These are phyloP conservation scores for Ceratobasidium sp. DNA, from an alignment of 1,284 basidiomycete species.

Conservation along the genomic window DNA sequence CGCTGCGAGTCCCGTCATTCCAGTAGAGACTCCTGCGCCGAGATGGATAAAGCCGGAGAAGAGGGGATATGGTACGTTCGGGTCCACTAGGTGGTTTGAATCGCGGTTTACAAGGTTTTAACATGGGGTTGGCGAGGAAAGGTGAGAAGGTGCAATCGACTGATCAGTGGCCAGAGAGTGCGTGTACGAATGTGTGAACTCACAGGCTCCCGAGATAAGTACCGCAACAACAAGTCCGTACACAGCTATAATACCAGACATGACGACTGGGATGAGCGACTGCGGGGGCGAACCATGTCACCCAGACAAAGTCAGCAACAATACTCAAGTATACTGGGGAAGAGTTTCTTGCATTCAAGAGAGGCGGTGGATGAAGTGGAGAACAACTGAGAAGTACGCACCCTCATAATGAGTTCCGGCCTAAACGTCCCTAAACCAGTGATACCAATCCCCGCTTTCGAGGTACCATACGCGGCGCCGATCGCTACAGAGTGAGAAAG, in stretches of 20 bases:
- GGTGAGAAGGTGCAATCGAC: not conserved
- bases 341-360: not conserved
- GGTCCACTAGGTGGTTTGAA: slow-evolving; percentile 63
- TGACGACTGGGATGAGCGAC: slow-evolving; percentile 92
- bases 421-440: slow-evolving; percentile 93
- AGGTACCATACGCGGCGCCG: slow-evolving; percentile 96
- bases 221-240: slow-evolving; percentile 75
- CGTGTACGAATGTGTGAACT: slow-evolving; percentile 44
- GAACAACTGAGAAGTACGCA: slow-evolving; percentile 53
- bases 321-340: not conserved
- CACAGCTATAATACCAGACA: slow-evolving; percentile 83
- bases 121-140: too few relatives aligned
- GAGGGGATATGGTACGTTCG: slow-evolving; percentile 65
- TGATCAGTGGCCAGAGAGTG: slow-evolving; percentile 54
- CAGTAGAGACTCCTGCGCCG: slow-evolving; percentile 92
- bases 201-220: slow-evolving; percentile 58
- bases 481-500: slow-evolving; percentile 60
- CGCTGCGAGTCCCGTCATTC: slow-evolving; percentile 92
- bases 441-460: slow-evolving; percentile 98
- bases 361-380: slow-evolving; percentile 9
- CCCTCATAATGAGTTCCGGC: slow-evolving; percentile 99
- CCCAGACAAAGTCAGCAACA: not conserved
- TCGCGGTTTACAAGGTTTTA: not conserved
- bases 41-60: slow-evolving; percentile 94
- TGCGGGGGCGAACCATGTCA: slow-evolving; percentile 51